Conservation (phyloP, 257 asterid species). For the Ilex aquifolium region DNA sequence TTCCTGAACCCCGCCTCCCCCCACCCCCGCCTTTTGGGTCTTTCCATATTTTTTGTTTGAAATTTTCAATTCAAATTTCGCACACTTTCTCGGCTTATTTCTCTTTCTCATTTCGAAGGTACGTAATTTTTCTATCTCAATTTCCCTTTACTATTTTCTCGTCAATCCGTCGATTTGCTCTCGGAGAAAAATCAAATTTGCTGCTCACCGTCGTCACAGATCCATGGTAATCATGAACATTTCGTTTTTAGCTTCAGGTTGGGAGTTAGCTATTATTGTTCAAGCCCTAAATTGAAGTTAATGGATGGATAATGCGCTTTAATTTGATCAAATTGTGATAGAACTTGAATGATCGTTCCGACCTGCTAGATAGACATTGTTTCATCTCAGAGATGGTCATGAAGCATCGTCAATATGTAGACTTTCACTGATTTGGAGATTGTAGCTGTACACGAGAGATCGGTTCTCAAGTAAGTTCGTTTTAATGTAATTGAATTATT, state of each 20-base stretch:
- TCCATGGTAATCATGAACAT: background rate
- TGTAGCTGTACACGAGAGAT: too few species aligned
- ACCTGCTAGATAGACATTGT: background rate
- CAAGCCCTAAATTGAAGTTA: background rate
- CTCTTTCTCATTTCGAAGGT: background rate
- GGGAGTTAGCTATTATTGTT: background rate
- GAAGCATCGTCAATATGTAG: background rate
- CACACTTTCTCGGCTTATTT: conserved; percentile 3
- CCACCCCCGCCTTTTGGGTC: conserved; percentile 30
- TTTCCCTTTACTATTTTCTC: background rate
- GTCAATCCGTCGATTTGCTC: background rate
- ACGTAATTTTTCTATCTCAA: background rate
- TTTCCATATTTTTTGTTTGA: conserved; percentile 5
- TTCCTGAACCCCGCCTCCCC: conserved; percentile 16
- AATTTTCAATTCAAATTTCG: conserved; percentile 4
- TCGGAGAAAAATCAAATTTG: background rate
- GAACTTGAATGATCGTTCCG: background rate
- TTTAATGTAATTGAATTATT: too few species aligned
- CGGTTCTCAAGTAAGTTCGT: too few species aligned
- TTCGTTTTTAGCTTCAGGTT: too few species aligned
- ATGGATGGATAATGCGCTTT: background rate
- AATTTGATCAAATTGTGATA: background rate
- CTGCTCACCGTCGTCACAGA: background rate
- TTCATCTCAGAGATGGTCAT: background rate
- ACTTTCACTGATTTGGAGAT: background rate